These are phyloP conservation scores for Tanacetum coccineum DNA, from an alignment of 129 eudicot species.

Conservation along the genomic window DNA sequence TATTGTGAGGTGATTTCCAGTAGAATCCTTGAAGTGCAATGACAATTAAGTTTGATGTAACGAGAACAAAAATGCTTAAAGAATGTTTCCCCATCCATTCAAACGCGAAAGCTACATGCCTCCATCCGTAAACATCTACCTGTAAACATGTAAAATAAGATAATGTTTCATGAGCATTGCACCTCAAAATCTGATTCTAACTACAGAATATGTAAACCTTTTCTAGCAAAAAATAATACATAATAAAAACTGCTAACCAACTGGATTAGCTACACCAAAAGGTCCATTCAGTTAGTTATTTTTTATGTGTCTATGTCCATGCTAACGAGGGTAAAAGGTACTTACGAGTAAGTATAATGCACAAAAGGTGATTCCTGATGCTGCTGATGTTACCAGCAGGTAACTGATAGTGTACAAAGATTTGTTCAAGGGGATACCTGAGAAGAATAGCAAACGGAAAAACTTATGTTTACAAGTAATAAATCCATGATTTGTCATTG, in stretches of 20 bases:
- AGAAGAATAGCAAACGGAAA: conserved; percentile 7
- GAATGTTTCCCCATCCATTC: conserved; percentile 89
- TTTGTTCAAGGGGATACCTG: conserved; percentile 78
- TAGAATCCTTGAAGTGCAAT: conserved; percentile 69
- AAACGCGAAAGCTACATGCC: conserved; percentile 38
- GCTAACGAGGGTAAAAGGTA: background rate
- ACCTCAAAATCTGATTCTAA: background rate
- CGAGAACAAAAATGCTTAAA: conserved; percentile 53
- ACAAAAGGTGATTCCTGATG: conserved; percentile 74
- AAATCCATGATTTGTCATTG: background rate
- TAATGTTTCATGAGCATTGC: background rate
- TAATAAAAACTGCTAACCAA: conserved; percentile 7
- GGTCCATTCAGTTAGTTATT: background rate
- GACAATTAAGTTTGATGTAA: conserved; percentile 68
- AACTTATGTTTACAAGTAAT: background rate
- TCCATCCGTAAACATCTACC: conserved; percentile 74
- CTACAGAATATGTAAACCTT: no score
- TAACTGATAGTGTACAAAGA: conserved; percentile 73
- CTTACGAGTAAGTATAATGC: conserved; percentile 56
- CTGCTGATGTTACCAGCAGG: conserved; percentile 60
- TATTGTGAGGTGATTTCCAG: conserved; percentile 56
- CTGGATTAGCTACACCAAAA: conserved; percentile 10
- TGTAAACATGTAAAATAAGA: conserved; percentile 21
- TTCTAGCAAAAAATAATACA: background rate
- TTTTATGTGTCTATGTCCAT: background rate